These are phyloP conservation scores for Eimeria zaria DNA, from an alignment of 169 alveolate genomes.

Conservation along the genomic window DNA sequence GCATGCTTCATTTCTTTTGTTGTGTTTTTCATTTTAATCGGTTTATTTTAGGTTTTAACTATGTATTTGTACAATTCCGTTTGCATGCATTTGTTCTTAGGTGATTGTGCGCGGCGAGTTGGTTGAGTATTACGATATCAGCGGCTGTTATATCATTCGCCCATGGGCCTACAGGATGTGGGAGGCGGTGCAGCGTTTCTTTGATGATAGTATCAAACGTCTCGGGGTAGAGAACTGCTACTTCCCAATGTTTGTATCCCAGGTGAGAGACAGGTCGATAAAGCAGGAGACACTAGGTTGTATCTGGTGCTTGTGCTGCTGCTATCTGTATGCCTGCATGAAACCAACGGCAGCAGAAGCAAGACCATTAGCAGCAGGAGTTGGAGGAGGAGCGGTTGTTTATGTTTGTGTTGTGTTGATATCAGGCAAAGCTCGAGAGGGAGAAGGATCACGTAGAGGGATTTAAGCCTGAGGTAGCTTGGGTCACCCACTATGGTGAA, in stretches of 20 bases:
- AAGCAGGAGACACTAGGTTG: too few relatives aligned
- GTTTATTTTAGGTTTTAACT: too few relatives aligned
- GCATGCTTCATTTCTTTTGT: background rate
- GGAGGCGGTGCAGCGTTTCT: constrained; percentile 98
- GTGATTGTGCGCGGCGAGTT: constrained; percentile 98
- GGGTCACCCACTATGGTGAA: constrained; percentile 96
- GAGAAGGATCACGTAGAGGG: constrained; percentile 99
- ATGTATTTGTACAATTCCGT: too few relatives aligned
- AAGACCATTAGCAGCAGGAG: background rate
- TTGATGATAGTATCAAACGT: constrained; percentile 95
- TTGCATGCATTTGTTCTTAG: too few relatives aligned
- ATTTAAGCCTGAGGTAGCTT: constrained; percentile 99
- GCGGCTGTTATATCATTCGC: constrained; percentile 99
- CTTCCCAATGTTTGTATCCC: constrained; percentile 88
- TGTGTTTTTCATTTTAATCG: too few relatives aligned
- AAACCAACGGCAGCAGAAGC: background rate
- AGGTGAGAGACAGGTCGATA: constrained; percentile 40
- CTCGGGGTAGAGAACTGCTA: constrained; percentile 86
- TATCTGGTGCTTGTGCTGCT: too few relatives aligned
- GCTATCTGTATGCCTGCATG: too few relatives aligned
- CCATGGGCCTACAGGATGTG: constrained; percentile 99
- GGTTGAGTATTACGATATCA: constrained; percentile 99
- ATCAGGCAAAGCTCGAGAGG: constrained; percentile 97
- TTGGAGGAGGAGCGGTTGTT: background rate
- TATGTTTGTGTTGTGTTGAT: constrained; percentile 54